Base-by-base conservation (phyloP, 495 filamentous ascomycete species). In the Lasiosphaeris hirsuta region DNA sequence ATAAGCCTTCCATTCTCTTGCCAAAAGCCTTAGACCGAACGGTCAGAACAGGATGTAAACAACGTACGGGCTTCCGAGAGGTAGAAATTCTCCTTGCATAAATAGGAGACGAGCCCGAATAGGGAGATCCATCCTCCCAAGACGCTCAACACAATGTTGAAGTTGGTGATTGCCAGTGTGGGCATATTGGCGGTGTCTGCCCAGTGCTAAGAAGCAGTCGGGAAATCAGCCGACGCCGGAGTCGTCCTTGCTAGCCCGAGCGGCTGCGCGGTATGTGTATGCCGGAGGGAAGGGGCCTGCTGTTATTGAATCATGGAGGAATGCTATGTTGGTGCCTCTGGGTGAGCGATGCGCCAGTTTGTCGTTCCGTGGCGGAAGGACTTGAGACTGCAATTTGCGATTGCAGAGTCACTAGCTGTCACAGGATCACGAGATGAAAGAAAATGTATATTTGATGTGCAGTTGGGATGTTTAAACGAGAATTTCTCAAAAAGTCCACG, bases 21-120 rank as follows among this genome's bases (percentile, higher is more conserved):
- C 14, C 53, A 46, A 36, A 34, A 38, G 36, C 30, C 15, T n/a
- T 9, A 13, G 9, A 35, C 36, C 44, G 37, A 41, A 7, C 56
- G 47, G 15, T 14, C 7, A 37, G 39, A 14, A 46, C 45, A 48
- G 41, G 33, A 42, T n/a, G 18, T 40, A 14, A 42, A 40, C 37
- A 15, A 81, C 88, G 56, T 76, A 92, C 90, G 79, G 56, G 92
- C 89, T 80, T 96, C 92, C 13, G 90, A 95, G 6, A 97, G 81
- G 66, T 96, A 96, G 69, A 92, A 92, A 61, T 83, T 86, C 73
- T 96, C 92, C 66, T 96, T 96, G 71, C 87, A 80, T 10, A 96
- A 80, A 70, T 92, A 96, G 3, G 90, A 94, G 0, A 96, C 90
- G 38, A 96, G 76, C 8, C 89, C 90, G 67, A 95, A 97, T 17